Base-by-base conservation (phyloP, 2,329 filamentous ascomycete genomes). In the Falciphora oryzae region DNA sequence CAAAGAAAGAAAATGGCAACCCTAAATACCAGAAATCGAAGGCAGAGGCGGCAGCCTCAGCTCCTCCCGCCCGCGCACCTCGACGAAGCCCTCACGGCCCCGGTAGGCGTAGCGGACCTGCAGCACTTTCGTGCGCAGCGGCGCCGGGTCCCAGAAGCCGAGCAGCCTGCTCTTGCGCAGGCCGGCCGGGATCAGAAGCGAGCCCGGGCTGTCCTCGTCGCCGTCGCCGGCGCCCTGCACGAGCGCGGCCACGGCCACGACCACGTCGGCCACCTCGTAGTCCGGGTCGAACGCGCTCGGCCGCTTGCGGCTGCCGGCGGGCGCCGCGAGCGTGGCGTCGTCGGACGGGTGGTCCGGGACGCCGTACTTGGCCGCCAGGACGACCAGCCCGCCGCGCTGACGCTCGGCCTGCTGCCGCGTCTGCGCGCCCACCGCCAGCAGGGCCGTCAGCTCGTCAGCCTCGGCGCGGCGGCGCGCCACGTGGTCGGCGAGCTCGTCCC, bases 61-160 rank as follows among this genome's bases (percentile, higher is more conserved):
- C 65, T 73, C 77, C 31, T 76, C 74, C 32, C 72, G 67, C 11
- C 76, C 76, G 25, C 68, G 68, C 8, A 79, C 79, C 68, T 76
- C 78, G 4, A 73, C 72, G 2, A 69, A 70, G 35, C 66, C 67
- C 67, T 78, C 76, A 63, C 68, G 73, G 0, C 77, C 77, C 28
- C 69, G 67, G 68, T 75, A 81, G 27, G 75, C 65, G 66, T 83
- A 84, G 65, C 77, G 73, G 22, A 83, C 78, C 59, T 76, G 75
- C 61, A 84, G 71, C 50, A 78, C 74, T 75, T 84, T 83, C 27
- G 73, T 74, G 50, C 71, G 70, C 44, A 70, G 70, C 6, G 80
- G 81, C 16, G 76, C 77, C 22, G 81, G 81, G 64, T 84, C 81
- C 78, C 81, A 83, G 70, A 84, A 83, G 1, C 81, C 81, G 0